Conservation (phyloP, 208 protist species). For the Herpetomonas samuelpessoai region DNA sequence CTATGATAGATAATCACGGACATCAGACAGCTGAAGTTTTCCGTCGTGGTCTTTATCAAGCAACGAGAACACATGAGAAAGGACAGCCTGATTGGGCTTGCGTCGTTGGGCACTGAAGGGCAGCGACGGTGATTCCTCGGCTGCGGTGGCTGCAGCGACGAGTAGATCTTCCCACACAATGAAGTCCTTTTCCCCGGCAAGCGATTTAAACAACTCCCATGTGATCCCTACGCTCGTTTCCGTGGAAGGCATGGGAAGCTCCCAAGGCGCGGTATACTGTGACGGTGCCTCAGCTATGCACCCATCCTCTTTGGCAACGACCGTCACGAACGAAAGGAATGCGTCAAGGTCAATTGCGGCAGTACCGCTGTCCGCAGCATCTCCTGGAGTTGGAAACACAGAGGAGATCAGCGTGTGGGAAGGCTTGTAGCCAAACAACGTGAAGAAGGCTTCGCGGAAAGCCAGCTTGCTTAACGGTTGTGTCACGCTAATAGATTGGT, state of each 20-base stretch:
- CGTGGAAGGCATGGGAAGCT: not conserved
- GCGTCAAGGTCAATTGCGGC: not conserved
- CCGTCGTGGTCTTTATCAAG: slow-evolving; percentile 56
- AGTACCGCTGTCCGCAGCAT: not conserved
- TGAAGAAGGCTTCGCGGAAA: slow-evolving; percentile 21
- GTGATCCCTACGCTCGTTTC: not conserved
- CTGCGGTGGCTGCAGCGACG: not conserved
- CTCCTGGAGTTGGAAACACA: slow-evolving; percentile 1
- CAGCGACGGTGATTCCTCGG: not conserved
- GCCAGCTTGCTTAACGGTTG: not conserved
- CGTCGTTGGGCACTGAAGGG: not conserved
- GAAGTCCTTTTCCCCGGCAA: slow-evolving; percentile 24
- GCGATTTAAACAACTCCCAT: slow-evolving; percentile 19
- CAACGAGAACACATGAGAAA: slow-evolving; percentile 49
- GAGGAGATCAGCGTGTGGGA: slow-evolving; percentile 9
- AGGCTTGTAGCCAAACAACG: slow-evolving; percentile 24
- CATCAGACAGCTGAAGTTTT: slow-evolving; percentile 43
- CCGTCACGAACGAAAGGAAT: slow-evolving; percentile 17
- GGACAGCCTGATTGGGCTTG: not conserved
- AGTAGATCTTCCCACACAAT: slow-evolving; percentile 22
- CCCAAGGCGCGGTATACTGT: too few relatives aligned
- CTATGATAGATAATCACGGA: slow-evolving; percentile 20
- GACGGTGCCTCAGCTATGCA: not conserved
- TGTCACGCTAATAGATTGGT: too few relatives aligned
- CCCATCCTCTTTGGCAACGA: not conserved